Percentiles rank a stretch among this genome's conserved stretches.
phyloP scores from a whole-genome alignment of 768 basidiomycete species.

The Candolleomyces aberdarensis region DNA sequence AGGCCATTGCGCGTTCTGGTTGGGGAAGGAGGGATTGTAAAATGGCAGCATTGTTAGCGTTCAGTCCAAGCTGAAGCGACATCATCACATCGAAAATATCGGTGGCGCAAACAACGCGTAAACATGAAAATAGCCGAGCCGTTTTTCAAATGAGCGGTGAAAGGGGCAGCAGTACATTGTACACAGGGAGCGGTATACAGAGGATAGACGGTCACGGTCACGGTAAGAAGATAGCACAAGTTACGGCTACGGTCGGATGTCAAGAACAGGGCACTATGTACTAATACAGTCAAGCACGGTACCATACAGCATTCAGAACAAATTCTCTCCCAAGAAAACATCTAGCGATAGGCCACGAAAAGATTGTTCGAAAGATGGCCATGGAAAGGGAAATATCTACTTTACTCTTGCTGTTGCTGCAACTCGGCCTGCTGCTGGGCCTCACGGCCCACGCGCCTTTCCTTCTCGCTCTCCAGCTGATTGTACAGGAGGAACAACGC shows the following conservation, averaged over 20 bases:
- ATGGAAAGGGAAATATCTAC: background rate
- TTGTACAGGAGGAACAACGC: constrained; percentile 96
- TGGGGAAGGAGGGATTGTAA: constrained; percentile 1
- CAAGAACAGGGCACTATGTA: constrained; percentile 8
- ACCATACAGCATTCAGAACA: constrained; percentile 9
- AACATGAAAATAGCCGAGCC: constrained; percentile 7
- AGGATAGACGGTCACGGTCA: background rate
- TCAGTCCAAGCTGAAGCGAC: background rate
- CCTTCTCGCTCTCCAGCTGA: constrained; percentile 95
- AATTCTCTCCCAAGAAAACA: constrained; percentile 10
- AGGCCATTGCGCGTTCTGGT: constrained; percentile 4
- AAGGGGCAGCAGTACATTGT: background rate
- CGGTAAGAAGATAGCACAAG: background rate
- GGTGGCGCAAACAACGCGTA: constrained; percentile 6
- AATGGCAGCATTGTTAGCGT: background rate
- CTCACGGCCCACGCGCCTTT: constrained; percentile 85
- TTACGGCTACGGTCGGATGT: constrained; percentile 5
- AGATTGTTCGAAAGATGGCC: background rate
- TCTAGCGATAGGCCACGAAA: constrained; percentile 5
- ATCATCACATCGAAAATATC: constrained; percentile 2
- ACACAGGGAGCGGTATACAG: constrained; percentile 1
- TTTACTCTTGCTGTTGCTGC: constrained; percentile 36
- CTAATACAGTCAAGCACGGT: constrained; percentile 6
- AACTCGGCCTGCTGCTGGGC: constrained; percentile 71
- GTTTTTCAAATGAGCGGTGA: background rate